Percentiles rank a stretch among this genome's conserved stretches.
Evolutionary conservation across 129 eudicot genomes (phyloP).

Genomic region (carrot (Daucus carota)): DH1_v3.0 NC_030389.2:14202501-14203000

Average conservation of each 20-base stretch:
- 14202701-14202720: slow-evolving; percentile 85
- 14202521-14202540: slow-evolving; percentile 78
- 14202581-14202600: slow-evolving; percentile 90
- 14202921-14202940: slow-evolving; percentile 94
- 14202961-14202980: too few species aligned
- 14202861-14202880: slow-evolving; percentile 85
- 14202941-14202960: slow-evolving; percentile 72
- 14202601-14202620: slow-evolving; percentile 84
- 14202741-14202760: slow-evolving; percentile 87
- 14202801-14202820: slow-evolving; percentile 87
- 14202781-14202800: slow-evolving; percentile 55
- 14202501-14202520: neutral
- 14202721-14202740: slow-evolving; percentile 74
- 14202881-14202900: slow-evolving; percentile 75
- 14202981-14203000: too few species aligned
- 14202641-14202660: slow-evolving; percentile 87
- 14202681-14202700: slow-evolving; percentile 72
- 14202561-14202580: slow-evolving; percentile 71
- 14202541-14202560: slow-evolving; percentile 89
- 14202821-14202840: slow-evolving; percentile 76
- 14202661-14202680: slow-evolving; percentile 66
- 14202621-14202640: slow-evolving; percentile 94
- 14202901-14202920: slow-evolving; percentile 75
- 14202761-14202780: slow-evolving; percentile 55
- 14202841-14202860: slow-evolving; percentile 62